Conservation (phyloP, 352 stramenopile species). For the Stramenopiles sp. region DNA sequence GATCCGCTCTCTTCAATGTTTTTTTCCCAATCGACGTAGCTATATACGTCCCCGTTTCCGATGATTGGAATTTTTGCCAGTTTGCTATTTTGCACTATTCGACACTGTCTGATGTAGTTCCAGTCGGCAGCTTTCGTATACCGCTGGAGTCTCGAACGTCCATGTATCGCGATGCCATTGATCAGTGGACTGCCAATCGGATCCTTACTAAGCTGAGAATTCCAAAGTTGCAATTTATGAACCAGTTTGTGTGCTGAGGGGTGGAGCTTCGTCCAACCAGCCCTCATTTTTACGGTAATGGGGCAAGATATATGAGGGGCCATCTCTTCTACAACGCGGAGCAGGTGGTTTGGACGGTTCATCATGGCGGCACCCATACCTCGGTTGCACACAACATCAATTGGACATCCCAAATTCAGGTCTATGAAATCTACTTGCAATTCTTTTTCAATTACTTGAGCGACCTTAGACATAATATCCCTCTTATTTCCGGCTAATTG, state of each 20-base stretch:
- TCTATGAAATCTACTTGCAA: conserved; percentile 92
- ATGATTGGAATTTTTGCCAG: conserved; percentile 58
- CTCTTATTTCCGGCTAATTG: conserved; percentile 76
- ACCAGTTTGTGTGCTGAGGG: conserved; percentile 79
- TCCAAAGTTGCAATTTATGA: conserved; percentile 52
- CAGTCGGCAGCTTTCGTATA: conserved; percentile 95
- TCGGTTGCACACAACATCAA: conserved; percentile 73
- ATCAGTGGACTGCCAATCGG: conserved; percentile 47
- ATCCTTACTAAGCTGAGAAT: conserved; percentile 36
- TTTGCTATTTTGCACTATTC: conserved; percentile 19
- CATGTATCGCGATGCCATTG: conserved; percentile 68
- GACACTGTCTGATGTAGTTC: conserved; percentile 69
- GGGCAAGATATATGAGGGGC: conserved; percentile 46
- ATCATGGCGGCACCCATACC: conserved; percentile 79
- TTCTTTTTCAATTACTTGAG: conserved; percentile 60
- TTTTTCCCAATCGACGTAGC: conserved; percentile 43
- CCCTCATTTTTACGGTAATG: conserved; percentile 93
- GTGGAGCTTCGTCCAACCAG: conserved; percentile 83
- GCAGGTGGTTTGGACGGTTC: conserved; percentile 62
- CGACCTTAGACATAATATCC: conserved; percentile 74
- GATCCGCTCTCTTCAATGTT: conserved; percentile 47
- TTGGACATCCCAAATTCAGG: conserved; percentile 97
- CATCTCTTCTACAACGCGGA: conserved; percentile 61
- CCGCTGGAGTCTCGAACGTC: conserved; percentile 80
- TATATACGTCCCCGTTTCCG: conserved; percentile 67